Base-by-base conservation (phyloP, 2,329 filamentous ascomycete genomes). In the Hypoxylon sp. region DNA sequence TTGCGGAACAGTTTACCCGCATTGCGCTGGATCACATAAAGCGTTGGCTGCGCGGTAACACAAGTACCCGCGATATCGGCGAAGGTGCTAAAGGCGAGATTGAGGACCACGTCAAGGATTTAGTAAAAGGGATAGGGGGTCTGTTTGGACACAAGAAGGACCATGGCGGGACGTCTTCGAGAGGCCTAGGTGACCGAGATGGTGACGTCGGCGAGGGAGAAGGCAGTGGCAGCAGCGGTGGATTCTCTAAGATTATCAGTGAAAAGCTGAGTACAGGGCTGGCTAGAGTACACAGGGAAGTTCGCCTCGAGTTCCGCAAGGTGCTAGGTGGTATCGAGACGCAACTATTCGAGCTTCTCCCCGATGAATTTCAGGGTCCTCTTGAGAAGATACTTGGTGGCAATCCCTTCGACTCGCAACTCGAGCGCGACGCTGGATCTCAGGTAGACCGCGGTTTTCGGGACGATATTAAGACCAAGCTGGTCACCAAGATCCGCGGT, bases 221-320 rank as follows among this genome's bases (percentile, higher is more conserved):
- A 39, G 17, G 31, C 11, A 13, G 46, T 24, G 31, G 50, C 9
- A 24, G 50, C 31, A 17, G 31, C 50, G 50, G 29, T 5, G 50
- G 50, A 31, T 53, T 53, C 50, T 53, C 50, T 11, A 53, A 26
- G 13, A n/a, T 53, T 5, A 53, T 53, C 33, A 53, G 50, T 5
- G 50, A 53, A 53, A 53, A 53, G 50, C 50, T 53, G 19, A 53
- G 50, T n/a, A 53, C 50, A 5, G 50, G 50, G 24, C 33, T 53
- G 10, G 50, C 50, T 17, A 35, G 50, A 37, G 50, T 53, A 8
- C 50, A 53, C 31, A 53, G 50, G 31, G 50, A 53, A 37, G 50
- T 53, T 13, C 29, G 50, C 31, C 50, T 53, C 5, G 50, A 53
- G 5, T 53, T 53, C 50, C 50, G 50, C 29, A 53, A 35, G 50